phyloP scores from a whole-genome alignment of 2,329 filamentous ascomycete genomes.

The Nemania bipapillata region DNA sequence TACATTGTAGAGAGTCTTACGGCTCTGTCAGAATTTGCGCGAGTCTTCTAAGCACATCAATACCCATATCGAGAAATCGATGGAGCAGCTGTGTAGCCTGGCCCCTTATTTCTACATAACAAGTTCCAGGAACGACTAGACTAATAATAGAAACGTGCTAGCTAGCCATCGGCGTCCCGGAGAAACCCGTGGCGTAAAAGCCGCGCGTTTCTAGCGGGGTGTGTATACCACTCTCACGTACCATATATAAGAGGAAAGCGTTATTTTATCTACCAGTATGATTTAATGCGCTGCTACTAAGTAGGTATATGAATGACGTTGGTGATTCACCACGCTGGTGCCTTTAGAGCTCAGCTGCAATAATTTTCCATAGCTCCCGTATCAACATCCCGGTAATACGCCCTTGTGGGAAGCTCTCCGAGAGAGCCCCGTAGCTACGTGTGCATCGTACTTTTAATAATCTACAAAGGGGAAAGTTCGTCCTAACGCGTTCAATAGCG shows the following conservation, averaged over 20 bases:
- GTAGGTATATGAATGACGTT: constrained; percentile 8
- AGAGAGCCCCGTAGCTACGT: not conserved
- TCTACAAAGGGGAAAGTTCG: not conserved
- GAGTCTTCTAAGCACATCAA: not conserved
- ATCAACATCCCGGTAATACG: not conserved
- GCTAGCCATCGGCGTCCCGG: not conserved
- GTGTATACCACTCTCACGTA: not conserved
- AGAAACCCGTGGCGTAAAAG: not conserved
- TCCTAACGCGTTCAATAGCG: too few relatives aligned
- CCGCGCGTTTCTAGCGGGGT: not conserved
- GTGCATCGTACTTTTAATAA: not conserved
- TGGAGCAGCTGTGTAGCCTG: not conserved
- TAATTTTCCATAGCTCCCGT: not conserved
- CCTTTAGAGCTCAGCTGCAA: not conserved
- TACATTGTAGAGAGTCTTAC: too few relatives aligned
- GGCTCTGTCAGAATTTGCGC: not conserved
- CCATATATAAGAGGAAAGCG: not conserved
- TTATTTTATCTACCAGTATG: constrained; percentile 8
- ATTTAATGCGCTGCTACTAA: not conserved
- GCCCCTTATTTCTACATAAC: not conserved
- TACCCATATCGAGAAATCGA: not conserved
- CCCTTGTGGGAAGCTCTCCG: not conserved
- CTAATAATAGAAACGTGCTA: constrained; percentile 11
- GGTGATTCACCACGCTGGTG: not conserved
- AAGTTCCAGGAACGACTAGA: not conserved